These are phyloP conservation scores for Neurospora sp. DNA, from an alignment of 495 filamentous ascomycete species.

Conservation along the genomic window DNA sequence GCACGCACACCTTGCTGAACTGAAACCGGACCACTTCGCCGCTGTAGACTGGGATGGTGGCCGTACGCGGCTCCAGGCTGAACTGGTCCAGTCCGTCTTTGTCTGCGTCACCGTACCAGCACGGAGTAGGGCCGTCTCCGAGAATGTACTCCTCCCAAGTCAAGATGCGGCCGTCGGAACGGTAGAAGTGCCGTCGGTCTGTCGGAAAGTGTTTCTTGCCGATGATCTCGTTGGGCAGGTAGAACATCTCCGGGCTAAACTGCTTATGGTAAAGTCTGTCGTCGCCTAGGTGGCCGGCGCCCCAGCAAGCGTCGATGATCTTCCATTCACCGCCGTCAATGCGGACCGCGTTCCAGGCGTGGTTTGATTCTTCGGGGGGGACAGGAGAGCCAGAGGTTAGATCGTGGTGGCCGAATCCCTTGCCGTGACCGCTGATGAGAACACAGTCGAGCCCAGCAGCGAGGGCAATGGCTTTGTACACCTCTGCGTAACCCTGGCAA, in stretches of 20 bases:
- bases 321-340: constrained; percentile 87
- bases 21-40: constrained; percentile 55
- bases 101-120: constrained; percentile 40
- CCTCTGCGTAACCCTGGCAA: constrained; percentile 82
- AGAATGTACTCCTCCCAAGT: constrained; percentile 74
- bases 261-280: constrained; percentile 46
- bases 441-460: constrained; percentile 63
- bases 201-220: constrained; percentile 67
- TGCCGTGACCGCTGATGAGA: constrained; percentile 71
- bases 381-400: constrained; percentile 42
- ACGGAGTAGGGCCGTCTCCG: constrained; percentile 39
- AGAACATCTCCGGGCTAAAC: constrained; percentile 66
- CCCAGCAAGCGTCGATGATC: constrained; percentile 87
- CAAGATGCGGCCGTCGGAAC: constrained; percentile 36
- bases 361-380: constrained; percentile 46
- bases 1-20: constrained; percentile 62
- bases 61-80: constrained; percentile 49
- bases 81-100: constrained; percentile 54
- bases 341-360: constrained; percentile 90
- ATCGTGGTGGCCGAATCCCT: constrained; percentile 63
- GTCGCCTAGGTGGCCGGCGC: constrained; percentile 55
- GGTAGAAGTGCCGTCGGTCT: constrained; percentile 58
- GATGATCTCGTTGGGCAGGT: constrained; percentile 72
- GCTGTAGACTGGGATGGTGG: constrained; percentile 44
- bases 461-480: constrained; percentile 64